A percentile compares a stretch with the other conserved stretches of the same genome.
Evolutionary conservation across 192 early-diverging fungal species (phyloP).

Genomic region (Dissophora globulifera): DNA sequence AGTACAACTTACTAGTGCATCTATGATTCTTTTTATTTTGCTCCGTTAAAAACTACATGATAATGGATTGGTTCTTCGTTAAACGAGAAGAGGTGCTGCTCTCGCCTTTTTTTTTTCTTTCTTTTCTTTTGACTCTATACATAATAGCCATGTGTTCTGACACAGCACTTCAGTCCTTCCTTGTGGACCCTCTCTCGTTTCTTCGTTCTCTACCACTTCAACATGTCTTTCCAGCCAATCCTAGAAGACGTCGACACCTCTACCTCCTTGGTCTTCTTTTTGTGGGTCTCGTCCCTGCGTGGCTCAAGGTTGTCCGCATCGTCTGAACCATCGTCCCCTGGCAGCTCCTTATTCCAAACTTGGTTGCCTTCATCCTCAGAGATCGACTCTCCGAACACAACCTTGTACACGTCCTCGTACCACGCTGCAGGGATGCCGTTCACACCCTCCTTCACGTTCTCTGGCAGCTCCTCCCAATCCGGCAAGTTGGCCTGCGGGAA

Average conservation of each 20-base stretch:
- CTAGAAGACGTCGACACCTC: neutral
- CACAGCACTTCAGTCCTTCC: neutral
- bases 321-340: constrained; percentile 26
- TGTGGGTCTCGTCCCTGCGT: constrained; percentile 23
- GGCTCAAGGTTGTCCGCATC: constrained; percentile 40
- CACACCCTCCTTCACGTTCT: constrained; percentile 90
- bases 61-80: too few species aligned
- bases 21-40: too few species aligned
- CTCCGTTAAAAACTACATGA: neutral
- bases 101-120: too few species aligned
- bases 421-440: constrained; percentile 83
- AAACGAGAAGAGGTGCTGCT: too few species aligned
- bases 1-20: too few species aligned
- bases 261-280: constrained; percentile 15
- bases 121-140: too few species aligned
- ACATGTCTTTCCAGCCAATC: constrained; percentile 17
- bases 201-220: constrained; percentile 27
- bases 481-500: constrained; percentile 90
- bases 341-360: constrained; percentile 43
- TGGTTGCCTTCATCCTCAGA: constrained; percentile 34
- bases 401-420: constrained; percentile 80
- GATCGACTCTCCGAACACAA: constrained; percentile 57
- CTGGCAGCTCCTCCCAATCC: constrained; percentile 98
- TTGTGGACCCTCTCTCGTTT: neutral
- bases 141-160: neutral